Evolutionary conservation across 306 rosid species (phyloP).

Genomic region (Spatholobus suberectus): DNA sequence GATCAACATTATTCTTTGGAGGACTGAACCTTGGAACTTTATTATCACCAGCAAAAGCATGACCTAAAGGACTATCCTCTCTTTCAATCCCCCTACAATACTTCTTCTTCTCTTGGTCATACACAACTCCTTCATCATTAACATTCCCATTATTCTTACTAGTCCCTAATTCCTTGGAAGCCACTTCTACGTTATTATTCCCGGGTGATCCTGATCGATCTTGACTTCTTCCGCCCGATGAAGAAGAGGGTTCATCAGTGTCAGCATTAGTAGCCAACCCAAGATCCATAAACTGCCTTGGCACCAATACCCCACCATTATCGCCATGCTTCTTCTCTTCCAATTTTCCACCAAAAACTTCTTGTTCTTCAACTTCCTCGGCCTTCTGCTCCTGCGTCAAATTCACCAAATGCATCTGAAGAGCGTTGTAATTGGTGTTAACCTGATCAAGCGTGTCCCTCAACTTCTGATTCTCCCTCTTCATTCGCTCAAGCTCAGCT

Average conservation of each 20-base stretch:
- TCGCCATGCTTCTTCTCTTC: slow-evolving; percentile 44
- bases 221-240: slow-evolving; percentile 51
- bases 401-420: slow-evolving; percentile 52
- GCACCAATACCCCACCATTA: slow-evolving; percentile 46
- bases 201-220: slow-evolving; percentile 53
- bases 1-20: slow-evolving; percentile 57
- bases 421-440: slow-evolving; percentile 48
- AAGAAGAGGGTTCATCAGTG: slow-evolving; percentile 55
- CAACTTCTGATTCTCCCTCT: slow-evolving; percentile 66
- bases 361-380: slow-evolving; percentile 37
- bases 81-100: slow-evolving; percentile 34
- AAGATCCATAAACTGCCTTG: slow-evolving; percentile 75
- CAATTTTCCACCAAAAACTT: slow-evolving; percentile 10
- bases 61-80: slow-evolving; percentile 59
- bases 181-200: slow-evolving; percentile 36
- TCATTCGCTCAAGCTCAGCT: slow-evolving; percentile 61
- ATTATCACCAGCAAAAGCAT: slow-evolving; percentile 50
- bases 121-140: slow-evolving; percentile 38
- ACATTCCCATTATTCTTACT: slow-evolving; percentile 37
- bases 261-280: slow-evolving; percentile 56
- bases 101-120: slow-evolving; percentile 52
- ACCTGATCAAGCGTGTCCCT: slow-evolving; percentile 52
- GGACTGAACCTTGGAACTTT: slow-evolving; percentile 60
- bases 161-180: slow-evolving; percentile 33
- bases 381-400: slow-evolving; percentile 51